Evolutionary conservation across 148 eudicot genomes (phyloP), one percentile per base, ranked within the genome.

Genomic region (Vaccinium corymbosum): DNA sequence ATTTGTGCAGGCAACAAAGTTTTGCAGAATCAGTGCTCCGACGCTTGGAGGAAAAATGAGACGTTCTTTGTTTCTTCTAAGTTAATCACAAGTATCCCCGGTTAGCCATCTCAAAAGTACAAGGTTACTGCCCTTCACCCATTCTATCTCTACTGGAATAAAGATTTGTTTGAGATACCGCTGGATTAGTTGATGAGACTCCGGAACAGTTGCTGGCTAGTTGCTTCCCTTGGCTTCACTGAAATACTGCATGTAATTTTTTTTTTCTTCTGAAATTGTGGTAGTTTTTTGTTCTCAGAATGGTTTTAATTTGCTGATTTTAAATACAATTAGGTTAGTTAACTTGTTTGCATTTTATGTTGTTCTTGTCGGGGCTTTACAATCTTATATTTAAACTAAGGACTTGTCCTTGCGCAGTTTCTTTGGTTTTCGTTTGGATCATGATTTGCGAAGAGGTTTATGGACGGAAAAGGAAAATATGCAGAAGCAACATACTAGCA

Each of bases 11-110:
- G 95, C 98, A 95, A 83, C 92, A 95, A 85, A 89, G 92, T 83
- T 95, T 94, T 85, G 95, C 95, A 12, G 94, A 94, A 48, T 90
- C 95, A 20, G 88, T 95, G 82, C 85, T 94, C 82, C 88, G 89
- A 7, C 92, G 94, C 11, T 88, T 88, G 86, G 92, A 91, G 82
- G 93, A 92, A 70, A 87, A 88, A 82, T 92, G 83, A 85, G 71
- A 27, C 19, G 35, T 29, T 25, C 17, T 22, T n/a, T 42, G 25
- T 46, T 38, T 38, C 11, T 72, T 72, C 6, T 16, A 29, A 29
- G 11, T 5, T 15, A 32, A 38, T 35, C 8, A 35, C 76, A 38
- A 38, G n/a, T 16, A 35, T 32, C 22, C 22, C 76, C 50, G 48
- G 76, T 72, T 68, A 35, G 49, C 11, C 16, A 35, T 72, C 76